Conservation (phyloP, 164 flowering plant genomes). For the Hamamelis virginiana region DNA sequence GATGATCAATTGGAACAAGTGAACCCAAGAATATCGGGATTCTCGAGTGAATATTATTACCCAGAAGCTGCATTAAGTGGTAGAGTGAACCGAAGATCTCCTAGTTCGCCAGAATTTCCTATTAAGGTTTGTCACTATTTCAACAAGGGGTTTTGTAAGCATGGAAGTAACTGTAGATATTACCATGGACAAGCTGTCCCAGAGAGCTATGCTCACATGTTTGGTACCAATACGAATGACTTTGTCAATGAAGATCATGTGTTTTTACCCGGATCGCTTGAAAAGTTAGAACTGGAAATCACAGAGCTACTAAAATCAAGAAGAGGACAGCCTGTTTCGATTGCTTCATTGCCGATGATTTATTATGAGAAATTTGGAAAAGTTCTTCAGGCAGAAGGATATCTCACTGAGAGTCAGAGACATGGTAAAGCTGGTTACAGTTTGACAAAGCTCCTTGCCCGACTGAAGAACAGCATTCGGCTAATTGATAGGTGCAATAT, state of each 20-base stretch:
- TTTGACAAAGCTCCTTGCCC: conserved; percentile 83
- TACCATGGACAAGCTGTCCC: conserved; percentile 49
- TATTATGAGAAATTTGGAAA: conserved; percentile 77
- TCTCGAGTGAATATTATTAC: conserved; percentile 30
- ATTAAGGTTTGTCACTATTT: conserved; percentile 67
- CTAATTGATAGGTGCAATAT: conserved; percentile 67
- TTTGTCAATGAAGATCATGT: conserved; percentile 44
- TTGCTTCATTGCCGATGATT: conserved; percentile 81
- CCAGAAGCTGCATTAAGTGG: conserved; percentile 38
- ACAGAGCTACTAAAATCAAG: conserved; percentile 63
- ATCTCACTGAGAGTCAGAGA: conserved; percentile 90
- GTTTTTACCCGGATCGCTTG: conserved; percentile 67
- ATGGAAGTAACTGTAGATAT: conserved; percentile 78
- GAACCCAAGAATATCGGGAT: conserved; percentile 21
- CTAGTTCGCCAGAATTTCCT: conserved; percentile 39
- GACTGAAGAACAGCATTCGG: conserved; percentile 63
- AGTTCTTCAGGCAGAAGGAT: conserved; percentile 80
- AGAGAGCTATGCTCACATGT: conserved; percentile 42
- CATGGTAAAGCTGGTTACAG: conserved; percentile 90
- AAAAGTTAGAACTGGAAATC: conserved; percentile 71
- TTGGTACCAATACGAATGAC: conserved; percentile 30
- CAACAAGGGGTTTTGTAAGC: conserved; percentile 77
- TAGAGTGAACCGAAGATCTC: conserved; percentile 35
- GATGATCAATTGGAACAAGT: conserved; percentile 51
- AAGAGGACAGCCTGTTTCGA: conserved; percentile 75